A percentile compares a stretch with the other conserved stretches of the same genome.
Evolutionary conservation across 306 rosid genomes (phyloP).

Genomic region (Cicer chorassanicum): DNA sequence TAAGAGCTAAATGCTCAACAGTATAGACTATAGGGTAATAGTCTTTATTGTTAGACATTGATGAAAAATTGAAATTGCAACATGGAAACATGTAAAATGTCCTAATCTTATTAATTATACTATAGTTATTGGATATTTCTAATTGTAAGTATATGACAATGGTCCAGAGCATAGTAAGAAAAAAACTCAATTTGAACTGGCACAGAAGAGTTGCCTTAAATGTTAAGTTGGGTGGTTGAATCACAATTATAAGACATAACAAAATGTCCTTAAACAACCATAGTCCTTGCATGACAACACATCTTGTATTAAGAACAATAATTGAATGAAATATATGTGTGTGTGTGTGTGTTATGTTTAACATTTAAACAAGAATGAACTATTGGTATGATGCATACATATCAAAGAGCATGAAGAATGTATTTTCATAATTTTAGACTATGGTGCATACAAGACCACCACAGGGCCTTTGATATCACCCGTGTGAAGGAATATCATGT

Average conservation of each 20-base stretch:
- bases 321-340: neutral
- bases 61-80: constrained; percentile 31
- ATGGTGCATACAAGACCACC: too few relatives aligned
- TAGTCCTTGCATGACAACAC: constrained; percentile 8
- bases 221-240: constrained; percentile 38
- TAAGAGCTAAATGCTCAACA: neutral
- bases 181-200: constrained; percentile 2
- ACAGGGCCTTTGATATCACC: too few relatives aligned
- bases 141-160: constrained; percentile 20
- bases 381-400: too few relatives aligned
- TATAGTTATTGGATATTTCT: constrained; percentile 40
- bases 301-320: neutral
- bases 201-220: constrained; percentile 35
- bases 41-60: constrained; percentile 27
- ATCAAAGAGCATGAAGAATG: too few relatives aligned
- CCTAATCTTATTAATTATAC: constrained; percentile 34
- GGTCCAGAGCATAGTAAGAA: constrained; percentile 25
- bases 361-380: too few relatives aligned
- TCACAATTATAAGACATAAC: constrained; percentile 38
- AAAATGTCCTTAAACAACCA: constrained; percentile 13
- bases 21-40: neutral
- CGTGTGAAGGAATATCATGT: too few relatives aligned
- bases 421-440: too few relatives aligned
- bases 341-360: too few relatives aligned
- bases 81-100: constrained; percentile 25